phyloP scores from a whole-genome alignment of 169 alveolate genomes.

The Perkinsus olseni region DNA sequence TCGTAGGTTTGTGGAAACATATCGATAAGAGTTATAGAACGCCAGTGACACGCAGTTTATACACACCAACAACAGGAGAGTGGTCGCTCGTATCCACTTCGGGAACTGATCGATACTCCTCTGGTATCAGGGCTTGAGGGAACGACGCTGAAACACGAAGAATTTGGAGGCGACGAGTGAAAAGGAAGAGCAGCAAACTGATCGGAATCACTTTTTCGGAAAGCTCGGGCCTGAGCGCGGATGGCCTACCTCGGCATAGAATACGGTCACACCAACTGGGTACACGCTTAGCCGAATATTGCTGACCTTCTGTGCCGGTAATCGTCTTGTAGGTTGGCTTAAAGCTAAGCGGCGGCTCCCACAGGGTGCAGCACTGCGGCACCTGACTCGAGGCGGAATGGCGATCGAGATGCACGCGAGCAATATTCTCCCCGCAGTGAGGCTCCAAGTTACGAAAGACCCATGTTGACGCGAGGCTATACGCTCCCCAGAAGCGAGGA shows the following conservation, averaged over 20 bases:
- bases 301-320: neutral
- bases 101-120: neutral
- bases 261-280: neutral
- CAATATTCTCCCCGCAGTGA: no score
- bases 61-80: neutral
- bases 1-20: neutral
- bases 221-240: neutral
- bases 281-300: neutral
- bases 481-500: no score
- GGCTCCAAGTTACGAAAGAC: no score
- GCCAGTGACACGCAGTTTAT: neutral
- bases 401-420: no score
- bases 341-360: neutral
- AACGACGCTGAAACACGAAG: neutral
- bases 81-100: neutral
- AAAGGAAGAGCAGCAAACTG: no score
- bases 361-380: neutral
- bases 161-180: no score
- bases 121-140: neutral
- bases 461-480: no score
- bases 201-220: no score
- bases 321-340: neutral
- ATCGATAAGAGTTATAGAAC: neutral
- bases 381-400: no score
- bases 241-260: neutral